Conservation (phyloP, 768 basidiomycete species). For the Russula sp. region DNA sequence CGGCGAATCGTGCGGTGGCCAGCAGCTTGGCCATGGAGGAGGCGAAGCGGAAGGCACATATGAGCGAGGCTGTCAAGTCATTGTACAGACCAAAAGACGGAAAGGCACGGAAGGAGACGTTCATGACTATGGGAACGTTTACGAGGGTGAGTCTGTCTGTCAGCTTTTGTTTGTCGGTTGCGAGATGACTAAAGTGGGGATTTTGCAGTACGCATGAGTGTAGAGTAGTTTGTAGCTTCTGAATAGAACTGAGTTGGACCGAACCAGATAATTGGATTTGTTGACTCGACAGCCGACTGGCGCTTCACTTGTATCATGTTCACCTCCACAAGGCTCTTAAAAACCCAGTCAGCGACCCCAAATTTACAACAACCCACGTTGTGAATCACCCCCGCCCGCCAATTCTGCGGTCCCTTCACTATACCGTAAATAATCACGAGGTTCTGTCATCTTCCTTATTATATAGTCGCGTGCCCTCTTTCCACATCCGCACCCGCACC, state of each 20-base stretch:
- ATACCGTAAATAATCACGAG: slow-evolving; percentile 17
- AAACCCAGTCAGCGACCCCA: not conserved
- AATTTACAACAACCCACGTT: slow-evolving; percentile 14
- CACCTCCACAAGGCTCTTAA: not conserved
- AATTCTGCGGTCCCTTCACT: slow-evolving; percentile 3
- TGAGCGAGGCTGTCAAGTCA: slow-evolving; percentile 85
- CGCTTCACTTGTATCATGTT: not conserved
- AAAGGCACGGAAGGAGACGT: slow-evolving; percentile 70
- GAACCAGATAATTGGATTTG: not conserved
- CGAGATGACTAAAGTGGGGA: not conserved
- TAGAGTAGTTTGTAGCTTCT: not conserved
- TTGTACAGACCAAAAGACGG: slow-evolving; percentile 64
- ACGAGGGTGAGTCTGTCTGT: slow-evolving; percentile 63
- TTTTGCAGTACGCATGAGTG: slow-evolving; percentile 32
- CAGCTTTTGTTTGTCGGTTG: not conserved
- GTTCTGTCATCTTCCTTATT: not conserved
- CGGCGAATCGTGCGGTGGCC: slow-evolving; percentile 59
- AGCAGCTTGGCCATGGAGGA: slow-evolving; percentile 77
- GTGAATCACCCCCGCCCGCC: not conserved
- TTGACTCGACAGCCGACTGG: not conserved
- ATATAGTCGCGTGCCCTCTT: slow-evolving; percentile 19
- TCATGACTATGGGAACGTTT: slow-evolving; percentile 90
- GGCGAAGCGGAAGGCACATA: slow-evolving; percentile 73
- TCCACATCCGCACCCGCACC: not conserved
- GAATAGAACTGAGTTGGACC: not conserved